Evolutionary conservation across 805 yeast species (phyloP).

Genomic region (Candida odintsovae): DNA sequence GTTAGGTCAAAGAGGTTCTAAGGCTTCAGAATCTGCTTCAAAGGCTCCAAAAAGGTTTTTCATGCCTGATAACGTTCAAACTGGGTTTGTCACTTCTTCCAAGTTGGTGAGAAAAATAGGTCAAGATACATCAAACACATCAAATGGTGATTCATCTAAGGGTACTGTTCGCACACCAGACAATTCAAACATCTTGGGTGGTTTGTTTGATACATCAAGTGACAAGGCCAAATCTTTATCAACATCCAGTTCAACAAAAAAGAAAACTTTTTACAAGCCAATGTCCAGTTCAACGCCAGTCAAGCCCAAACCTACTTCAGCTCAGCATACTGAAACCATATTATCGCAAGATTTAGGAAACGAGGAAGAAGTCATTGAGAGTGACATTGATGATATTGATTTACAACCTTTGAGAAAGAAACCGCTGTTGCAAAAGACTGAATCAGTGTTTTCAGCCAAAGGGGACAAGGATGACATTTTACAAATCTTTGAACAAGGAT

Average conservation of each 20-base stretch:
- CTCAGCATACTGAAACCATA: not conserved
- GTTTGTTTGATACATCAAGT: constrained; percentile 1
- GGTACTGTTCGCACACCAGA: not conserved
- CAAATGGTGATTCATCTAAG: not conserved
- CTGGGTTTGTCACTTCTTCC: constrained; percentile 56
- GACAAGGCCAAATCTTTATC: not conserved
- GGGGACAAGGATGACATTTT: not conserved
- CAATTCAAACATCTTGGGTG: constrained; percentile 3
- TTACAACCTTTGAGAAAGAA: not conserved
- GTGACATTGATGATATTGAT: not conserved
- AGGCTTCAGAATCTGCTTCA: constrained; percentile 5
- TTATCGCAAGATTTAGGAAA: not conserved
- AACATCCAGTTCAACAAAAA: not conserved
- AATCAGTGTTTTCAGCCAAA: not conserved
- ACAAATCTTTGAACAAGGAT: not conserved
- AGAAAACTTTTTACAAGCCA: not conserved
- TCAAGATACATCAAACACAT: not conserved
- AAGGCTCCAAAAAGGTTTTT: constrained; percentile 46
- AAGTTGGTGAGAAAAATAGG: constrained; percentile 34
- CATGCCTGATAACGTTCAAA: constrained; percentile 68
- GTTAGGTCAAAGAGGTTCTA: constrained; percentile 12
- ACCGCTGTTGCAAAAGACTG: not conserved
- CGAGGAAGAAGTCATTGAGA: not conserved
- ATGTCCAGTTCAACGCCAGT: not conserved
- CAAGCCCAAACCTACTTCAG: not conserved